Percentiles rank a stretch among this genome's conserved stretches.
Conservation (phyloP, 768 basidiomycete species). For the Xerocomus spinulosus region DNA sequence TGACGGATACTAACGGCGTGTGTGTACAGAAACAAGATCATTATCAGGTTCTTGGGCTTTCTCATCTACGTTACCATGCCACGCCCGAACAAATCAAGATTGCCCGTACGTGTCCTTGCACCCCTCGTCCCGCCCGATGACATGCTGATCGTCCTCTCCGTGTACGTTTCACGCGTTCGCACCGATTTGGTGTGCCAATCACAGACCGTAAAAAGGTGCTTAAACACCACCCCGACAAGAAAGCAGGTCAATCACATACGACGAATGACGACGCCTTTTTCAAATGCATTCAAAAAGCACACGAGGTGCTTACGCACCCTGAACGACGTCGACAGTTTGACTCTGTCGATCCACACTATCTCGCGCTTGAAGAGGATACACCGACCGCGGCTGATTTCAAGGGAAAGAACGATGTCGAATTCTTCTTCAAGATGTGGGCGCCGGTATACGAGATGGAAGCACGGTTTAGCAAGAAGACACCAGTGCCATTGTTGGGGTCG, state of each 20-base stretch:
- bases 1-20: conserved; percentile 8
- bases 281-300: conserved; percentile 99
- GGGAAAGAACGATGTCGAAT: conserved; percentile 44
- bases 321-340: conserved; percentile 95
- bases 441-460: conserved; percentile 89
- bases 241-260: conserved; percentile 69
- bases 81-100: conserved; percentile 91
- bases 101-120: conserved; percentile 65
- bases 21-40: conserved; percentile 87
- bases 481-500: conserved; percentile 76
- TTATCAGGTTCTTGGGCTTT: conserved; percentile 94
- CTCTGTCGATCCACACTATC: conserved; percentile 81
- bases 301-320: conserved; percentile 82
- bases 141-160: background rate
- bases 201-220: conserved; percentile 99
- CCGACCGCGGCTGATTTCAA: conserved; percentile 64
- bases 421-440: conserved; percentile 68
- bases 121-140: conserved; percentile 3
- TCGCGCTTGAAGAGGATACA: conserved; percentile 71
- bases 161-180: background rate
- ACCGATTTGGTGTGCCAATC: background rate
- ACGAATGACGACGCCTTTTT: conserved; percentile 98
- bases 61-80: conserved; percentile 82
- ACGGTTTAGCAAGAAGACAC: conserved; percentile 84
- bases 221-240: conserved; percentile 98